Base-by-base conservation (phyloP, 164 flowering plant genomes). In the Nymphaea thermarum region DNA sequence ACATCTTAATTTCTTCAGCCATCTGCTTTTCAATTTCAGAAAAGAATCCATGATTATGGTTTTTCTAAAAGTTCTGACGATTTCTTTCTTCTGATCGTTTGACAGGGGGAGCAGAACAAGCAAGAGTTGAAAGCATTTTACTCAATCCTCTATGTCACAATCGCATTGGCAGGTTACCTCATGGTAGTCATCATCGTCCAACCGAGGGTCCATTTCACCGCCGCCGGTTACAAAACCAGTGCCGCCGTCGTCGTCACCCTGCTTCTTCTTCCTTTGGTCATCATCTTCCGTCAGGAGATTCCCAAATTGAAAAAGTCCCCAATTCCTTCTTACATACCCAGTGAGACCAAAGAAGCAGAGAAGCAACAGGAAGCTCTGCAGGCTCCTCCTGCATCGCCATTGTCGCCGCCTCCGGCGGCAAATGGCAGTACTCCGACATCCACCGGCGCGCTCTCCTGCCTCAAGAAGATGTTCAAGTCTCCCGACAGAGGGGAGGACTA, bases 401-500 rank as follows among this genome's bases (percentile, higher is more conserved):
- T 10, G 53, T 10, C 53, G 11, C 53, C 53, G 2, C 53, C 53
- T 5, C 53, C 53, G 11, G 11, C 11, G 11, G 7, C 53, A 45
- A 45, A 5, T 45, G 53, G 53, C 11, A 45, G 53, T 10, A 5
- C 5, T 5, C 5, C 5, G 53, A 2, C 53, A 5, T 45, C 57
- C 14, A 51, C 14, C 14, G 15, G 57, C 0, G 3, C 57, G 14
- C 3, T 51, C 14, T 10, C 15, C 14, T 51, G 57, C 57, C 14
- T 51, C 2, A 51, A 51, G 57, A 8, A 5, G 0, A 51, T 2
- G 57, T 0, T 83, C 68, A 73, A 43, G n/a, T 74, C 82, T 2
- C 90, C 90, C 44, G 72, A 78, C 3, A 77, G 88, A 69, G 93
- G 90, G 0, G 87, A 84, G 11, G 93, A 87, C 71, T 81, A 76